Conservation (phyloP, 1,139 yeast genomes). For the Diutina scorzettiae region DNA sequence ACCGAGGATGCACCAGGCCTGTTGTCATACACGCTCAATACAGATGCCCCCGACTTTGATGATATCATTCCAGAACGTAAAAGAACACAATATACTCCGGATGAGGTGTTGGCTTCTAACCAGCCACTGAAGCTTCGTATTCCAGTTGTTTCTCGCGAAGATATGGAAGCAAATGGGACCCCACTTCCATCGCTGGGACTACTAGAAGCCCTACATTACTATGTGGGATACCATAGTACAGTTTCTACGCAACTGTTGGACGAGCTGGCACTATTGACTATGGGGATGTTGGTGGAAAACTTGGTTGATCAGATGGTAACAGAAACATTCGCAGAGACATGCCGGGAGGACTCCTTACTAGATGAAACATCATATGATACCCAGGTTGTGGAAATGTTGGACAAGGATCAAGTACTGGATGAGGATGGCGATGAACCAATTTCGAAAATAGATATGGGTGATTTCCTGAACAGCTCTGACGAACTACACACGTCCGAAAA, state of each 20-base stretch:
- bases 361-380: background rate
- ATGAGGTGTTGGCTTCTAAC: background rate
- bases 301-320: background rate
- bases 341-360: background rate
- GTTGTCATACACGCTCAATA: background rate
- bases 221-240: background rate
- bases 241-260: background rate
- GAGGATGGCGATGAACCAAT: background rate
- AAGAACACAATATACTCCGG: background rate
- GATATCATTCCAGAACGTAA: background rate
- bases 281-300: constrained; percentile 2
- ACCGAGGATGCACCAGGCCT: background rate
- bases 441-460: too few relatives aligned
- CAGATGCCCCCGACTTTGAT: constrained; percentile 1
- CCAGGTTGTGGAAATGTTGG: background rate
- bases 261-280: constrained; percentile 2
- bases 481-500: background rate
- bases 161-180: background rate
- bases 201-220: background rate
- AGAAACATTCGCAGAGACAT: background rate
- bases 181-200: background rate
- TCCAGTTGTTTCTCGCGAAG: background rate
- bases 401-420: background rate
- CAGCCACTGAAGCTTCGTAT: background rate
- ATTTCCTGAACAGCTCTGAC: background rate